Evolutionary conservation across 2,329 filamentous ascomycete genomes (phyloP), one percentile per base, ranked within the genome.

Genomic region (Chaetomium strumarium): DNA sequence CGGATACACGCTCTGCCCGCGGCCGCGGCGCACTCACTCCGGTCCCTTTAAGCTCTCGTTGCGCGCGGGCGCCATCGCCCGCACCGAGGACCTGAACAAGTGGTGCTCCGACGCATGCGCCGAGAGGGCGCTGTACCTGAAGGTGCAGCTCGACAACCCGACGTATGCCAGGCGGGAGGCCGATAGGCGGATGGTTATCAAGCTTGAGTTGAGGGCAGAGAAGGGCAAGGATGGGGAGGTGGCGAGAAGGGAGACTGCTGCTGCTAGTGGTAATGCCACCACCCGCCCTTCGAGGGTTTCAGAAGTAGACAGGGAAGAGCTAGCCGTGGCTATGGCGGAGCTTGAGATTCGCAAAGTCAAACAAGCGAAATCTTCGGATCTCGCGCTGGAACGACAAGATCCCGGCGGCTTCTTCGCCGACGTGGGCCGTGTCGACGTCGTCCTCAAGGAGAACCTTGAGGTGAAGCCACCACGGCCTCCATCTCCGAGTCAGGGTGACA

Each of bases 81-180:
- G 81, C 54, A 81, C 78, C 49, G 81, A 83, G 59, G 83, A 89
- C 63, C 69, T 91, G 14, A 88, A 93, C 70, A 86, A 84, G 69
- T 99, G 90, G 89, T 99, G 93, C 69, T 88, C 85, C 0, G 77
- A 85, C 50, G 77, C 76, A 37, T 99, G 93, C 70, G 88, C 88
- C 2, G 80, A 82, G 58, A 79, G 88, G 45, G 90, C 88, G 2
- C 75, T 95, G 59, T 96, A 90, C 68, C 77, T 97, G 61, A 88
- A 90, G 64, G 87, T 95, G 20, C 93, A 99, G 74, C 79, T 97
- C 37, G 85, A 80, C 59, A 87, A 93, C 3, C 77, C 56, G 77
- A 85, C 34, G 64, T 90, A 34, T 68, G 29, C 33, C 16, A 36
- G 52, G 34, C 14, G 36, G 10, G 38, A 29, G 13, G 53, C 30